Base-by-base conservation (phyloP, 306 rosid species). In the Alnus glutinosa region DNA sequence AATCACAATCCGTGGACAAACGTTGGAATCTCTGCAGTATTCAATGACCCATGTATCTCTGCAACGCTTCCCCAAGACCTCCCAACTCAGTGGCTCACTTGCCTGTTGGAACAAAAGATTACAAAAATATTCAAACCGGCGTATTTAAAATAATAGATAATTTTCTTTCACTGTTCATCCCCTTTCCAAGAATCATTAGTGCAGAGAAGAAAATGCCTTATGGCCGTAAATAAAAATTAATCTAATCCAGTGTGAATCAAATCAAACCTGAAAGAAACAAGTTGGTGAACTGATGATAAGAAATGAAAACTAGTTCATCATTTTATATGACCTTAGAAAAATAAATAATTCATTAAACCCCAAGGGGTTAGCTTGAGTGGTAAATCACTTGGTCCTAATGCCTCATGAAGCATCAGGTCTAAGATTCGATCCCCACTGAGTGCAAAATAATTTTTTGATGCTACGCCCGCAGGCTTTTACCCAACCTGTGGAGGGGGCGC, bases 51-150 rank as follows among this genome's bases (percentile, higher is more conserved):
- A 59, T 59, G 9, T 61, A n/a, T 4, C 50, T 12, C 52, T 63
- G 46, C 49, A 66, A 8, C 23, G 23, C 71, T 36, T 66, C 7
- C 37, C 14, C 44, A 36, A 16, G 28, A 7, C 11, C 11, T 32
- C n/a, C 36, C 30, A 9, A 2, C 28, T 5, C 2, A 13, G 42
- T 54, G 44, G 58, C 48, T 77, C 75, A 67, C 61, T 68, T 77
- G 55, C 80, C 80, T 77, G 68, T 68, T 66, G 15, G 55, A 77
- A 69, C 23, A 14, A 44, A 67, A 68, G 73, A 67, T 30, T 8
- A 68, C 11, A 34, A 66, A 51, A 23, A 62, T 12, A 19, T 19
- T 13, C 42, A 77, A 28, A 52, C 55, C 36, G 6, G 74, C 13
- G 37, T 13, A 13, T 18, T 2, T 15, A 52, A 51, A 12, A 44